Conservation (phyloP, 2,329 filamentous ascomycete genomes). For the Fusarium newnesense region DNA sequence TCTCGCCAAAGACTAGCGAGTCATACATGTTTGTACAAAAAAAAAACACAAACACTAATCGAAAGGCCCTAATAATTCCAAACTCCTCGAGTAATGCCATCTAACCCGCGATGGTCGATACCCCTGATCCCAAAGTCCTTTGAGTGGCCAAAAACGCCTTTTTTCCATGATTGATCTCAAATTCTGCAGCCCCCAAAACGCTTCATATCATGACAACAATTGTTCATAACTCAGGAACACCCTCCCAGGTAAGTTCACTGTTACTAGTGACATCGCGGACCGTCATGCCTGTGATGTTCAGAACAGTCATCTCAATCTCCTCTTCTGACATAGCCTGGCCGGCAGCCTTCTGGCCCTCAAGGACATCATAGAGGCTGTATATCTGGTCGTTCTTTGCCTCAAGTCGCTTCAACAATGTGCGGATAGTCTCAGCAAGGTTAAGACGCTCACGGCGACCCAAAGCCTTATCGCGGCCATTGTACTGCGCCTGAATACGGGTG, state of each 20-base stretch:
- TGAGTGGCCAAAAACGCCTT: constrained; percentile 40
- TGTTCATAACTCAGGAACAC: constrained; percentile 47
- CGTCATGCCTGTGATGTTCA: constrained; percentile 62
- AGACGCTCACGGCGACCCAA: constrained; percentile 73
- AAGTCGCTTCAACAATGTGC: constrained; percentile 69
- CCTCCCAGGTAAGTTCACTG: constrained; percentile 56
- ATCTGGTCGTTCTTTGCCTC: constrained; percentile 83
- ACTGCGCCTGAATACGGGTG: constrained; percentile 68
- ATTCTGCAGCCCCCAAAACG: constrained; percentile 21
- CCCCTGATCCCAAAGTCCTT: constrained; percentile 30
- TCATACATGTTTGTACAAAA: constrained; percentile 38
- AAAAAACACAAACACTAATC: constrained; percentile 25
- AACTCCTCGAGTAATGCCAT: constrained; percentile 43
- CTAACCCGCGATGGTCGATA: constrained; percentile 28
- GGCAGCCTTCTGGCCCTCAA: constrained; percentile 79
- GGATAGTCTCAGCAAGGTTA: constrained; percentile 68
- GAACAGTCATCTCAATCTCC: constrained; percentile 72
- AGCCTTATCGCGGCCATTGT: constrained; percentile 74
- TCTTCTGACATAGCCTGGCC: constrained; percentile 71
- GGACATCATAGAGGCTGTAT: constrained; percentile 84
- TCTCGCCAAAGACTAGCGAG: constrained; percentile 36
- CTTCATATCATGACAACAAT: constrained; percentile 10
- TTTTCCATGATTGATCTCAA: constrained; percentile 34
- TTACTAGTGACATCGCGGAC: constrained; percentile 52
- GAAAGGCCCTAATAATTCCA: constrained; percentile 22